Evolutionary conservation across 2,329 filamentous ascomycete species (phyloP), one percentile per base, ranked within the genome.

Genomic region (Fusarium multiceps): DNA sequence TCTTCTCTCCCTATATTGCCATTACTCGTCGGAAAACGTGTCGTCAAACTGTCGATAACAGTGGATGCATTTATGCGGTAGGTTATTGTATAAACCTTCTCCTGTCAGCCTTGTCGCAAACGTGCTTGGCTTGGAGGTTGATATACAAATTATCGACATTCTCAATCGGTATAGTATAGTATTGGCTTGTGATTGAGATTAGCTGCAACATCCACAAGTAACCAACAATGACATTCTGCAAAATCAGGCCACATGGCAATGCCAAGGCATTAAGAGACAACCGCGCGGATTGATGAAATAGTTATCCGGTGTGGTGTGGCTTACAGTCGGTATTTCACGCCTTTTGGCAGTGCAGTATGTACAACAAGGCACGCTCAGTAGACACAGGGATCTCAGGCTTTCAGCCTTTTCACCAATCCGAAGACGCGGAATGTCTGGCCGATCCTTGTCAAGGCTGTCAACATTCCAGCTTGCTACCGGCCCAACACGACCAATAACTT

Each of bases 181-280:
- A 25, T 16, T 27, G 48, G 32, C 18, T n/a, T 14, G 23, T 32
- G 32, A 20, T 9, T 11, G n/a, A 64, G 43, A 55, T 61, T 57
- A 56, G 20, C 18, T 20, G 37, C 10, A 41, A 27, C 9, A n/a
- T n/a, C 16, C 59, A 62, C 56, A 66, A 48, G 51, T 60, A 41
- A 47, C 59, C 50, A 48, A 62, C 55, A 55, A 69, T 71, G 60
- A 30, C 55, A 69, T 71, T 68, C 68, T 67, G 58, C 56, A 63
- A 63, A 42, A 74, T 67, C 68, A 73, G 73, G 40, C 72, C 73
- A 73, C 66, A 60, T 47, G 42, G 45, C 16, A 37, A 34, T 63
- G 61, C 65, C 68, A 73, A 68, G 65, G 37, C 64, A 47, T 41
- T 62, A 58, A 53, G 47, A 45, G 50, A 55, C 23, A 55, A 60